Conservation (phyloP, 2,329 filamentous ascomycete genomes). For the Fusarium mundagurra region DNA sequence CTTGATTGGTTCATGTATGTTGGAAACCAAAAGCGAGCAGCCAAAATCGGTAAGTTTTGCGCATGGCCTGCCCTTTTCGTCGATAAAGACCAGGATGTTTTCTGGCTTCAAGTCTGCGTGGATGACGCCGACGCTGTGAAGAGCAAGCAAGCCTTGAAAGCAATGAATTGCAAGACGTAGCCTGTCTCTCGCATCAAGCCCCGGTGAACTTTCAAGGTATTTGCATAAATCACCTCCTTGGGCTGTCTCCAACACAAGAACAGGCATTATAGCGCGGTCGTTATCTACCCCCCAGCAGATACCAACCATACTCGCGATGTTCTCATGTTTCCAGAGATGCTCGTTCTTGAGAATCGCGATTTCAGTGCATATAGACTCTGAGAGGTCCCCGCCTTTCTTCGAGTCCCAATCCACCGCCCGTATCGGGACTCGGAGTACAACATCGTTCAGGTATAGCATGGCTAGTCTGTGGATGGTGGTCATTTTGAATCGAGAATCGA, state of each 20-base stretch:
- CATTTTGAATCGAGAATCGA: not conserved
- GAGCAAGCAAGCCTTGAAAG: not conserved
- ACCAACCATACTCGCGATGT: not conserved
- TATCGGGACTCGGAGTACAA: not conserved
- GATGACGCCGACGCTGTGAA: not conserved
- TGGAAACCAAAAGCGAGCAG: not conserved
- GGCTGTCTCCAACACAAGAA: not conserved
- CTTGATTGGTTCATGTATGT: not conserved
- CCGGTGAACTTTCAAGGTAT: not conserved
- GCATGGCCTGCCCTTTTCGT: not conserved
- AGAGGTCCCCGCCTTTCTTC: rapidly evolving
- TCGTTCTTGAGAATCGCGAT: not conserved
- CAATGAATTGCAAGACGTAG: not conserved
- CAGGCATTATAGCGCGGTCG: not conserved
- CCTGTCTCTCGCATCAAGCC: not conserved
- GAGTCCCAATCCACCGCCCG: not conserved
- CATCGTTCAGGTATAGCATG: not conserved
- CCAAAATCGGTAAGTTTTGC: not conserved
- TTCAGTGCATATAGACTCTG: not conserved
- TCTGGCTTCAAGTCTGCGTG: not conserved
- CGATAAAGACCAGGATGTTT: not conserved
- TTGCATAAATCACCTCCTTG: not conserved
- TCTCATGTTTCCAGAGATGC: not conserved
- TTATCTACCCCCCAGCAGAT: not conserved
- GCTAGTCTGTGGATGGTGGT: not conserved